Evolutionary conservation across 345 rosid species (phyloP), one percentile per base, ranked within the genome.

Genomic region (Streptanthus diversifolius): DNA sequence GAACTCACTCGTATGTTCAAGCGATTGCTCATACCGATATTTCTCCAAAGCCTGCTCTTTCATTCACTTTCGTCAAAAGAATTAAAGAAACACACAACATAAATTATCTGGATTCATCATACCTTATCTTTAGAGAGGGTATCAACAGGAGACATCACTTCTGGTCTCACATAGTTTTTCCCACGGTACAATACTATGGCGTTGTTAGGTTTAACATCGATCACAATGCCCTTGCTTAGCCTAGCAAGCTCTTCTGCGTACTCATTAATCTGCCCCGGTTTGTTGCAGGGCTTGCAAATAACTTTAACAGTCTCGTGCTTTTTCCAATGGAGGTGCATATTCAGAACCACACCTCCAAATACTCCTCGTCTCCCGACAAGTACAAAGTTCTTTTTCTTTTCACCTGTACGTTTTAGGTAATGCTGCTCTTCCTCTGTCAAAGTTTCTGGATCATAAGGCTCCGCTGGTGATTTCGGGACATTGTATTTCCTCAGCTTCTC

Each of bases 241-340:
- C 88, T 83, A 44, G 92, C 78, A 75, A 93, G 93, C 77, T 89
- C 97, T 63, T 85, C 84, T 24, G 97, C 97, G 81, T 86, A 90
- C 76, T 86, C 92, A 65, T 86, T 86, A 78, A 93, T 73, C 79
- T 93, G 87, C 43, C 97, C 93, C 0, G 88, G 92, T 70, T 68
- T 82, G 84, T 77, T 82, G 82, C 97, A 93, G 48, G 98, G 96
- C 77, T 78, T 90, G 90, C 97, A 90, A 53, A 77, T 79, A 83
- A 93, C 88, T 83, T 88, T 93, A 63, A 90, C 93, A 9, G 98
- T 90, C 82, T 93, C 98, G 74, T 90, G 97, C 66, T 84, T 93
- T 80, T 93, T 93, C 98, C 96, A 93, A 55, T 93, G 98, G 36
- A 93, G 97, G 81, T 93, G 98, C 93, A 93, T 86, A 74, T 90